Evolutionary conservation across 139 green algal species (phyloP), one percentile per base, ranked within the genome.

Genomic region (Edaphochlamys debaryana): DNA sequence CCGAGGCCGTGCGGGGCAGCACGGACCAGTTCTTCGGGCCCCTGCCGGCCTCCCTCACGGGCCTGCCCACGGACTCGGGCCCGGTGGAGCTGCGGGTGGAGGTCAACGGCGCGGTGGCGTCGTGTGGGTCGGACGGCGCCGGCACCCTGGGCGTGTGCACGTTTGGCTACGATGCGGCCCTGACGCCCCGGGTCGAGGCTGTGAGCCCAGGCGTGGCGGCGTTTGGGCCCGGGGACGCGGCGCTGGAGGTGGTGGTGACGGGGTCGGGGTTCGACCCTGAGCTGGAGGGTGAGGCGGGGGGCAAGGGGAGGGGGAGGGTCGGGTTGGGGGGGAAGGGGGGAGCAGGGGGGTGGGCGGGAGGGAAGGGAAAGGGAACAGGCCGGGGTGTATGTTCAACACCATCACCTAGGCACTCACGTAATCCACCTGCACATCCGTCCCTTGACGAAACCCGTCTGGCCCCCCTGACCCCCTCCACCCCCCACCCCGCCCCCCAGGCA

Each of bases 31-130:
- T 73, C 2, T 52, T 54, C 42, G 67, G 3, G 25, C 38, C 67
- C 8, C 25, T 73, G 38, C 67, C 67, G 11, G 42, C 67, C 3
- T 25, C 32, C 4, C 20, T 73, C 20, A 73, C 67, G 1, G 67
- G 38, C 23, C 38, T 73, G 67, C 13, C 56, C 56, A n/a, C 67
- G 2, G 32, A n/a, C 17, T 13, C 38, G 0, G n/a, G 15, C 7
- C 67, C 67, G 5, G 67, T 45, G 20, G 54, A 75, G 9, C 37
- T 85, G 22, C 29, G 63, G n/a, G 30, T 85, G 30, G 11, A 37
- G 15, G 66, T 82, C 30, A 88, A 85, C 70, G 60, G 19, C 30
- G 78, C 85, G 19, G 63, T 74, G 9, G 67, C 76, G 3, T 27
- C 58, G 6, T 88, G 84, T 50, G 73, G 38, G 11, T 9, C 45